These are phyloP conservation scores for Sanguinoderma infundibulare DNA, from an alignment of 1,284 basidiomycete species.

Conservation along the genomic window DNA sequence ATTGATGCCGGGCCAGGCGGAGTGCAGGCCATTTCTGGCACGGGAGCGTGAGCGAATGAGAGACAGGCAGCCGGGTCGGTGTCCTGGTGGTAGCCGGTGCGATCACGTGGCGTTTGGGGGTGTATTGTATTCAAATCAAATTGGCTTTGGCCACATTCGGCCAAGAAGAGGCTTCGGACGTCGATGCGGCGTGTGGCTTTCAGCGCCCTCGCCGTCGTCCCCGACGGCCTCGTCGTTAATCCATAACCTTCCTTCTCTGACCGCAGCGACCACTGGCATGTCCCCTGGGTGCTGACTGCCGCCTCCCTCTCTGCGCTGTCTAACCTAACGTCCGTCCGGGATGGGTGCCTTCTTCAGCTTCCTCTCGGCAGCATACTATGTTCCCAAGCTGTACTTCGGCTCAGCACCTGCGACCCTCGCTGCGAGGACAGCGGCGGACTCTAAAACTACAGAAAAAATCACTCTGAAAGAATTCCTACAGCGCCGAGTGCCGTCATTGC, in stretches of 20 bases:
- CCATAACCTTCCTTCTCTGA: neutral
- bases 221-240: neutral
- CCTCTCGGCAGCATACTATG: slow-evolving; percentile 25
- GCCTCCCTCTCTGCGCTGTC: neutral
- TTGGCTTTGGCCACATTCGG: no score
- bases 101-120: neutral
- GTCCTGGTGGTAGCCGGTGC: neutral
- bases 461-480: slow-evolving; percentile 61
- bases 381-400: slow-evolving; percentile 41
- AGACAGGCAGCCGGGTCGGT: slow-evolving; percentile 3
- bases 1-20: no score
- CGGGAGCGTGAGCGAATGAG: neutral
- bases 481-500: slow-evolving; percentile 60
- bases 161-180: no score
- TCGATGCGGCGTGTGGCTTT: slow-evolving; percentile 3
- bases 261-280: neutral
- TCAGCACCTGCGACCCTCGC: slow-evolving; percentile 42
- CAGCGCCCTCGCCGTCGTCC: slow-evolving; percentile 2
- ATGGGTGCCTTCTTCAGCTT: slow-evolving; percentile 40
- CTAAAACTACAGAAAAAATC: slow-evolving; percentile 35
- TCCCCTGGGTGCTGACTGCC: neutral
- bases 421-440: slow-evolving; percentile 42
- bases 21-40: no score
- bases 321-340: neutral
- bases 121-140: no score